Conservation (phyloP, 1,284 basidiomycete genomes). For the Peniophora sp. region DNA sequence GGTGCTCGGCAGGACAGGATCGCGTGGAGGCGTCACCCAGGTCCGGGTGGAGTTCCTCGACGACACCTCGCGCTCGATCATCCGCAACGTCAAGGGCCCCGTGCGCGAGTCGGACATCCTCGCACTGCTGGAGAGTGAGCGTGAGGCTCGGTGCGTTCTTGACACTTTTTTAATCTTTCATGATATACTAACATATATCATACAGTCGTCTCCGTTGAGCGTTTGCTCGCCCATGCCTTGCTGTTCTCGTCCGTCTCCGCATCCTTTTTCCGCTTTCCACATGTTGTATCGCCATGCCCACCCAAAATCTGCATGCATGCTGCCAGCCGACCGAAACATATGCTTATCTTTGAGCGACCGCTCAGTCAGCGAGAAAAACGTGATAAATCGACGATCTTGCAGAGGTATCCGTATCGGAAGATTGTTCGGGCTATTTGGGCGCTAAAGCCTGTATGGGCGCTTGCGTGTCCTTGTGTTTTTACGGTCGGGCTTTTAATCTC, state of each 20-base stretch:
- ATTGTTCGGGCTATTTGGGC: too few relatives aligned
- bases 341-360: too few relatives aligned
- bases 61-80: conserved; percentile 92
- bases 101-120: conserved; percentile 97
- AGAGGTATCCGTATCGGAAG: too few relatives aligned
- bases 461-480: too few relatives aligned
- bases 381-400: too few relatives aligned
- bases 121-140: conserved; percentile 96
- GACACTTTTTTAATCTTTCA: conserved; percentile 5
- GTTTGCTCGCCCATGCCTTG: conserved; percentile 7
- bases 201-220: conserved; percentile 35
- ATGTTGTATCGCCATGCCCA: conserved; percentile 26
- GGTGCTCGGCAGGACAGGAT: conserved; percentile 98
- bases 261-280: conserved; percentile 13
- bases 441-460: too few relatives aligned
- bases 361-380: too few relatives aligned
- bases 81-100: conserved; percentile 99
- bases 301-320: conserved; percentile 3
- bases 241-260: conserved; percentile 8
- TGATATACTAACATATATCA: conserved; percentile 2
- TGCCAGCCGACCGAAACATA: neutral
- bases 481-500: too few relatives aligned
- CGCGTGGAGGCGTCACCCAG: conserved; percentile 99
- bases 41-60: conserved; percentile 99
- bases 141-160: conserved; percentile 91